These are phyloP conservation scores for Alternaria tenuissima DNA, from an alignment of 2,329 filamentous ascomycete genomes.

Conservation along the genomic window DNA sequence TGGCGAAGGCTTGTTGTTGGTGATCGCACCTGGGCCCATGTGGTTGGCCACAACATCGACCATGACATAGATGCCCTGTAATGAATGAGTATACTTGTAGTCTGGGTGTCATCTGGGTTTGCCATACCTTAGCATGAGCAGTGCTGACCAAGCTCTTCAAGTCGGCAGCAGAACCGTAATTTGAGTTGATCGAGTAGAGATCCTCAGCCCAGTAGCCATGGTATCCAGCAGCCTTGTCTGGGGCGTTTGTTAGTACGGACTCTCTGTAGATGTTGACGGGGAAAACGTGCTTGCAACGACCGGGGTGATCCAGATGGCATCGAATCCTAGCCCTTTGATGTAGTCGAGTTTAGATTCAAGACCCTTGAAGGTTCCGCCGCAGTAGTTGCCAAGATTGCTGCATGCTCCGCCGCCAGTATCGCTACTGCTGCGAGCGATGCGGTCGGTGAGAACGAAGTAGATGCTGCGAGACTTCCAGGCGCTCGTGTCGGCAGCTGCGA, in stretches of 20 bases:
- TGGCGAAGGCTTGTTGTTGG: conserved; percentile 39
- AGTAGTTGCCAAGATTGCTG: conserved; percentile 52
- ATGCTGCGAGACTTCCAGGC: conserved; percentile 51
- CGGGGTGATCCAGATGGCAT: conserved; percentile 59
- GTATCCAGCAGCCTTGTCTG: conserved; percentile 56
- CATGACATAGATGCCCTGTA: conserved; percentile 57
- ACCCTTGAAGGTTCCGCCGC: conserved; percentile 61
- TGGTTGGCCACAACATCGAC: conserved; percentile 63
- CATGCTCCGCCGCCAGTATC: conserved; percentile 45
- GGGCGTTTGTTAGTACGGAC: conserved; percentile 1
- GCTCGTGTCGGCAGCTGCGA: conserved; percentile 39
- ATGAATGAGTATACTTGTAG: conserved; percentile 8
- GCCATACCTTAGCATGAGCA: conserved; percentile 57
- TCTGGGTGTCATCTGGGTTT: neutral
- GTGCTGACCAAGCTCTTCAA: conserved; percentile 56
- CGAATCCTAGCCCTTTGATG: conserved; percentile 60
- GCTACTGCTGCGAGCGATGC: conserved; percentile 44
- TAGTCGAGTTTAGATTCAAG: conserved; percentile 60
- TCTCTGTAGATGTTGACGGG: neutral
- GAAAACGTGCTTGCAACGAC: conserved; percentile 40
- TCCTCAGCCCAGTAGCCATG: conserved; percentile 62
- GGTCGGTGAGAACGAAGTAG: conserved; percentile 50
- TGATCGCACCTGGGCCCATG: conserved; percentile 41
- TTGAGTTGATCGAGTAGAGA: conserved; percentile 58
- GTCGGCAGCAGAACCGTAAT: conserved; percentile 59